Evolutionary conservation across 768 basidiomycete genomes (phyloP).

Genomic region (Melanogaster broomeanus): DNA sequence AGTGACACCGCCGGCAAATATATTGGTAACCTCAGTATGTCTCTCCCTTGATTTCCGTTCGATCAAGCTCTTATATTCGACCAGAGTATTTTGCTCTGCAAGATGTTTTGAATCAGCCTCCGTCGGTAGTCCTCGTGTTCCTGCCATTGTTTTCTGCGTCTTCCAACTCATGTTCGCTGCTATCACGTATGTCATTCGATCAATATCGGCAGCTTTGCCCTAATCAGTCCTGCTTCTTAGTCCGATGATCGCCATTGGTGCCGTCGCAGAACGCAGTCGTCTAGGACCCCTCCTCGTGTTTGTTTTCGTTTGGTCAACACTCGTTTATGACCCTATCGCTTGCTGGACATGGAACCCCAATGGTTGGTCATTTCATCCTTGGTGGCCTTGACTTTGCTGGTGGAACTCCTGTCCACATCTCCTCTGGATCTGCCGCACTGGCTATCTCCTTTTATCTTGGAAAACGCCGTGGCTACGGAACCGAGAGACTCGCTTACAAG

Average conservation of each 20-base stretch:
- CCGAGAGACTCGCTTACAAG: conserved; percentile 87
- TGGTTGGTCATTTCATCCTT: conserved; percentile 70
- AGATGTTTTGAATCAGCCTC: conserved; percentile 72
- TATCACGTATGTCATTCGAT: conserved; percentile 60
- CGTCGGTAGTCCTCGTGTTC: conserved; percentile 69
- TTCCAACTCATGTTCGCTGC: conserved; percentile 93
- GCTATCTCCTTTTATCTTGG: conserved; percentile 92
- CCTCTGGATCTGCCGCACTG: conserved; percentile 88
- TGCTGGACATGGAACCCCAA: conserved; percentile 95
- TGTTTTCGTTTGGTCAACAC: conserved; percentile 84
- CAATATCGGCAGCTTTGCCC: neutral
- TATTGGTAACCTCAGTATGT: conserved; percentile 83
- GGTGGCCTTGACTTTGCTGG: conserved; percentile 94
- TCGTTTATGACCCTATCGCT: conserved; percentile 93
- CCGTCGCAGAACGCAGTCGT: conserved; percentile 86
- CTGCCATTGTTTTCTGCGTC: conserved; percentile 74
- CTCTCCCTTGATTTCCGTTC: conserved; percentile 1
- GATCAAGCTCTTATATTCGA: neutral
- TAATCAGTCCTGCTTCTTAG: conserved; percentile 37
- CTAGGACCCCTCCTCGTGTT: conserved; percentile 88
- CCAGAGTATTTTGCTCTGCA: conserved; percentile 83
- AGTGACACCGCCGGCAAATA: conserved; percentile 70
- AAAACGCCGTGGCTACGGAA: conserved; percentile 88
- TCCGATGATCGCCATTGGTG: conserved; percentile 88
- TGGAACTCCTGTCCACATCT: conserved; percentile 96